Percentiles rank a stretch among this genome's conserved stretches.
Evolutionary conservation across 2,329 filamentous ascomycete species (phyloP).

Genomic region (Eutypa lata): DNA sequence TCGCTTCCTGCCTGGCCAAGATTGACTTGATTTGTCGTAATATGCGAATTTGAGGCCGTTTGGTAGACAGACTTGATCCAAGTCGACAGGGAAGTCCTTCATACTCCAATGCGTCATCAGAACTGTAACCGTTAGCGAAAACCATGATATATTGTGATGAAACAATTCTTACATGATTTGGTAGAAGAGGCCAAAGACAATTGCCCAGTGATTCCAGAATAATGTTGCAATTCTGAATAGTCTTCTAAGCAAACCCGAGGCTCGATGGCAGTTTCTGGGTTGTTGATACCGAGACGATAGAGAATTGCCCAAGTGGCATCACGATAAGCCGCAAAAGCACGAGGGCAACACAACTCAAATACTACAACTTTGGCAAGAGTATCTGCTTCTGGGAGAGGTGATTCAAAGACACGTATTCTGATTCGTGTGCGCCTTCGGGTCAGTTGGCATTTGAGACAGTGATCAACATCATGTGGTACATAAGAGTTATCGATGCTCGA

Average conservation of each 20-base stretch:
- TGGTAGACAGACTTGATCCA: constrained; percentile 40
- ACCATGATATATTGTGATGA: constrained; percentile 1
- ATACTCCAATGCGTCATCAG: constrained; percentile 44
- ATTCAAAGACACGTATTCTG: constrained; percentile 35
- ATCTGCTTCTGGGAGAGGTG: constrained; percentile 33
- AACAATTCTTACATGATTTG: constrained; percentile 16
- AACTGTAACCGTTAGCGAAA: constrained; percentile 18
- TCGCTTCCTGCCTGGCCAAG: constrained; percentile 35
- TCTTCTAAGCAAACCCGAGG: constrained; percentile 14
- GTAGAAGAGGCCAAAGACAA: constrained; percentile 14
- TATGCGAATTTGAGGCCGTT: constrained; percentile 46
- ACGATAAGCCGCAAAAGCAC: constrained; percentile 34
- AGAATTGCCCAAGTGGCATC: constrained; percentile 39
- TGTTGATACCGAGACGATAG: constrained; percentile 21
- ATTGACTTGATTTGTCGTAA: constrained; percentile 36
- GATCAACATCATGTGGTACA: constrained; percentile 17
- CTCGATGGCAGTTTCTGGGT: constrained; percentile 6
- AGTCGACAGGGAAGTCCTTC: constrained; percentile 36
- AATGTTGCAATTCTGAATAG: constrained; percentile 13
- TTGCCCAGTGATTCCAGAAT: constrained; percentile 4
- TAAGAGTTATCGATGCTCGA: constrained; percentile 13
- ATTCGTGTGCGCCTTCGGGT: constrained; percentile 26
- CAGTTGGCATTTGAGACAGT: constrained; percentile 35
- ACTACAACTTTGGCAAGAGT: constrained; percentile 31
- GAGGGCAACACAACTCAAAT: constrained; percentile 39